A percentile compares a stretch with the other conserved stretches of the same genome.
phyloP scores from a whole-genome alignment of 192 early-diverging fungal genomes.

The Dimargaris xerosporica region DNA sequence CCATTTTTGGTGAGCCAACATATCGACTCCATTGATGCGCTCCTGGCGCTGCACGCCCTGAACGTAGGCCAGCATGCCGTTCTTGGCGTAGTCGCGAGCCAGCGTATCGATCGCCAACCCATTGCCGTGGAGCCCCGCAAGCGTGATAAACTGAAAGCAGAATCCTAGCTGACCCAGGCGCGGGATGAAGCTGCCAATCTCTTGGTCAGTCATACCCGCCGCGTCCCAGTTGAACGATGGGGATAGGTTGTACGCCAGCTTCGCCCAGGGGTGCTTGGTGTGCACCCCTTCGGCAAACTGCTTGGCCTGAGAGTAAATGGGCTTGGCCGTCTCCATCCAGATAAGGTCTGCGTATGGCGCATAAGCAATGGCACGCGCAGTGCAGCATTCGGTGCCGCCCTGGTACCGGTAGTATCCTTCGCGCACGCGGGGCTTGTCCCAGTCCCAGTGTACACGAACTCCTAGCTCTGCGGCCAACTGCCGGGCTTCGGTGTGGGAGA shows the following conservation, averaged over 20 bases:
- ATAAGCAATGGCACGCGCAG: constrained; percentile 67
- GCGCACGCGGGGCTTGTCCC: constrained; percentile 76
- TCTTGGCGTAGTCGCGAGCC: constrained; percentile 69
- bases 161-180: constrained; percentile 86
- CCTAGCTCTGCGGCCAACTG: constrained; percentile 47
- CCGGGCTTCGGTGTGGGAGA: constrained; percentile 78
- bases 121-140: constrained; percentile 88
- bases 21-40: constrained; percentile 77
- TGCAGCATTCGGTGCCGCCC: constrained; percentile 82
- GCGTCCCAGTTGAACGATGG: constrained; percentile 99
- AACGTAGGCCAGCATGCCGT: constrained; percentile 92
- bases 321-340: constrained; percentile 97
- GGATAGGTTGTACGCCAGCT: constrained; percentile 92
- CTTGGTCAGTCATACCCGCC: constrained; percentile 79
- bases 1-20: constrained; percentile 87
- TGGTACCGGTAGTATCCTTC: constrained; percentile 97
- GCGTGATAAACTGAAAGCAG: constrained; percentile 95
- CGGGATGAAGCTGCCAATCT: constrained; percentile 69
- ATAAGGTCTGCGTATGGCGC: constrained; percentile 79
- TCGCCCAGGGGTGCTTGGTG: constrained; percentile 56
- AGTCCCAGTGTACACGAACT: constrained; percentile 67
- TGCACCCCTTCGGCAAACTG: constrained; percentile 79
- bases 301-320: constrained; percentile 79
- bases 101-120: constrained; percentile 76
- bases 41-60: constrained; percentile 84